Evolutionary conservation across 148 eudicot genomes (phyloP), one percentile per base, ranked within the genome.

Genomic region (Fallopia convolvulus): DNA sequence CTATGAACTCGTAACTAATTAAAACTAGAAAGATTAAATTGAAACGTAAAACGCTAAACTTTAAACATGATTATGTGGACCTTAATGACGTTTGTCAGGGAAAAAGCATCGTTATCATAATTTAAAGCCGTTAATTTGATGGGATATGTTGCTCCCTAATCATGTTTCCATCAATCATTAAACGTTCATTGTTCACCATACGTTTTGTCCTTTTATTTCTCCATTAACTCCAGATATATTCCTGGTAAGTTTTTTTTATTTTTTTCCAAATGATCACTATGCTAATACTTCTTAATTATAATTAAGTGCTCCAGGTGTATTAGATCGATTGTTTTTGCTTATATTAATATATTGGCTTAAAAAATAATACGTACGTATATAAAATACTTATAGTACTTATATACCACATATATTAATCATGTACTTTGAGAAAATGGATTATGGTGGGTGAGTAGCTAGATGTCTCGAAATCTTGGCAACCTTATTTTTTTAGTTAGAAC

Each of bases 121-220:
- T 26, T 8, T 61, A 61, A 61, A 61, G 70, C 39, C 70, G 70
- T 13, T 61, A 26, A 61, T 61, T 61, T 61, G 39, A 61, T 61
- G 15, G 14, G 15, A 61, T 61, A 4, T 61, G 36, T 23, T 61
- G 70, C 39, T 30, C 70, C 39, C 39, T 61, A 61, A 61, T 61
- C 70, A 61, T 61, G 68, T 61, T 61, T 61, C 70, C 39, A 26
- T 23, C 36, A 10, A 61, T 61, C 15, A 61, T 61, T 61, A 61
- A 26, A 61, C 17, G 15, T 61, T 61, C 13, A 58, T 61, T 61
- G 39, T 30, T 61, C 70, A 26, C 21, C 70, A 12, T 55, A 61
- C 39, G 5, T 30, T 61, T 61, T 61, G 70, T 9, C 70, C 70
- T 61, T 23, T 12, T n/a, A 55, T 30, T 61, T 61, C 65, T 58